Evolutionary conservation across 2,329 filamentous ascomycete species (phyloP).

Genomic region (Tolypocladium cylindrosporum): DNA sequence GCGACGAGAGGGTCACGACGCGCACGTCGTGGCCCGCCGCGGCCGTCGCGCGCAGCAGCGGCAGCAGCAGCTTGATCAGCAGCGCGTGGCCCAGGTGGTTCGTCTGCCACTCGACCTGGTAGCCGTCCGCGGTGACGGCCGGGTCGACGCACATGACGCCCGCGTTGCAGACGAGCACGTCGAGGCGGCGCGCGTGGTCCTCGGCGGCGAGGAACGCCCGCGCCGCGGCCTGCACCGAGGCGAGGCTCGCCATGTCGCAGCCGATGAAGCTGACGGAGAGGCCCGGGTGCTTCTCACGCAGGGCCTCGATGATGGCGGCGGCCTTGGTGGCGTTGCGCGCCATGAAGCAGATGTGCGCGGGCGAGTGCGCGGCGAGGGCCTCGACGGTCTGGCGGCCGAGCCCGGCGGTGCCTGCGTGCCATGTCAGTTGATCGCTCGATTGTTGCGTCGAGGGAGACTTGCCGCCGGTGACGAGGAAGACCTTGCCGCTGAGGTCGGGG

Average conservation of each 20-base stretch:
- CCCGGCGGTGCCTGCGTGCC: slow-evolving; percentile 22
- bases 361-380: slow-evolving; percentile 27
- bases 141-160: slow-evolving; percentile 15
- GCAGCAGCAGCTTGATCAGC: slow-evolving; percentile 22
- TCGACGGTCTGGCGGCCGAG: slow-evolving; percentile 16
- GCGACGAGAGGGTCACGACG: slow-evolving; percentile 17
- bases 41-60: slow-evolving; percentile 11
- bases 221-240: slow-evolving; percentile 34
- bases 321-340: slow-evolving; percentile 35
- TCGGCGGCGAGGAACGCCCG: slow-evolving; percentile 23
- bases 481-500: slow-evolving; percentile 32
- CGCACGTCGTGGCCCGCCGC: slow-evolving; percentile 8
- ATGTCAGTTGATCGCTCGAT: too few species aligned
- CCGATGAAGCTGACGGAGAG: slow-evolving; percentile 21
- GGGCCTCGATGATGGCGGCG: slow-evolving; percentile 27
- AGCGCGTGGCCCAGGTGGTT: slow-evolving; percentile 23
- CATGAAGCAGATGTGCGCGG: slow-evolving; percentile 43
- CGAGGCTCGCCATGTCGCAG: slow-evolving; percentile 39
- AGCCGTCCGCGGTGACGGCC: slow-evolving; percentile 24
- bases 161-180: slow-evolving; percentile 27
- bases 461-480: slow-evolving; percentile 37
- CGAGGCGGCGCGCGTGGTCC: slow-evolving; percentile 21
- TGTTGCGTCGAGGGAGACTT: slow-evolving; percentile 18
- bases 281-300: slow-evolving; percentile 11
- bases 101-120: slow-evolving; percentile 23